Base-by-base conservation (phyloP, 116 monocot species). In the Trichopus zeylanicus region DNA sequence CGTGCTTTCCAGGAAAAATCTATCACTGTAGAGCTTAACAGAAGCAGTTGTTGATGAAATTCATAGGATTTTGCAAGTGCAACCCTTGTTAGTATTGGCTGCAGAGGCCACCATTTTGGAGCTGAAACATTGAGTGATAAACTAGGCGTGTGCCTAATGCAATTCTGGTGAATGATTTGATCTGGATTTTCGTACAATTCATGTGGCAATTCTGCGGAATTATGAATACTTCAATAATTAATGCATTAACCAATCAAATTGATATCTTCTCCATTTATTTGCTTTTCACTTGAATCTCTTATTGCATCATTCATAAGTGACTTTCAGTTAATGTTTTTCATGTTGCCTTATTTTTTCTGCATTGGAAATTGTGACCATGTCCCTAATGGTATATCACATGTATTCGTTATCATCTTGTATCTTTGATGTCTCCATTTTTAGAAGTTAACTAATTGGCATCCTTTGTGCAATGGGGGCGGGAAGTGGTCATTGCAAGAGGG, bases 21-120 rank as follows among this genome's bases (percentile, higher is more conserved):
- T 83, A 4, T 84, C 95, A 26, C 65, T 83, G 49, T 84, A 97
- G 64, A 75, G 49, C 69, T 60, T 84, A 23, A 57, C 63, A 55
- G 87, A 97, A 82, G 53, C 66, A 37, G 53, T 84, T 70, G 82
- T 90, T 57, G 56, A 66, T 54, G 87, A 97, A 69, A 67, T 91
- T 51, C 73, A 66, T 15, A 80, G 75, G 39, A 35, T 97, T 5
- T 75, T 84, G 62, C 54, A 75, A 48, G 47, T 67, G 53, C 81
- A 97, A 48, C 87, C 84, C 27, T 26, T 79, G 62, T 67, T 97
- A 56, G 84, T 97, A 7, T 65, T 97, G 67, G 81, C 77, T 53
- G 75, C 97, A 47, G 91, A 97, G 73, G 63, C 87, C 54, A 55
- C 81, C 1, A 63, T 84, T 42, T 75, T 73, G 78, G 79, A 15